Base-by-base conservation (phyloP, 2,329 filamentous ascomycete genomes). In the Diplodia corticola region DNA sequence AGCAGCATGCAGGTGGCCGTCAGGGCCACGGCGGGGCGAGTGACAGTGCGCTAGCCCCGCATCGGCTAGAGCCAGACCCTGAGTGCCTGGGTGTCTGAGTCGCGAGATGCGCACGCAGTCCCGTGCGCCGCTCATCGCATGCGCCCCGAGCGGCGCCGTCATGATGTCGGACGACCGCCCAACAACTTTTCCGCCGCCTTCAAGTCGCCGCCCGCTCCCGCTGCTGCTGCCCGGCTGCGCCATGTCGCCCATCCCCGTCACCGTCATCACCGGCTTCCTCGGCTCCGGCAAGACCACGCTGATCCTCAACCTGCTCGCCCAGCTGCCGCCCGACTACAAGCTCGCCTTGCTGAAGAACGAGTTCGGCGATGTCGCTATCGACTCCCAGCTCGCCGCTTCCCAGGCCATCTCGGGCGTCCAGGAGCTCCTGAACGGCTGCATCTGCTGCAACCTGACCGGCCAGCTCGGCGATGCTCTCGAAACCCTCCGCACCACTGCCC, bases 381-480 rank as follows among this genome's bases (percentile, higher is more conserved):
- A 99, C 82, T 95, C 91, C 1, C 91, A 97, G 77, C 89, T 99
- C 33, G 94, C 95, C 17, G 85, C 90, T 0, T 90, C 90, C 15
- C 87, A 87, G 59, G 89, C 93, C 69, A 93, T 99, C 71, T 90
- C 92, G 0, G 94, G 93, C 65, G 93, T 97, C 4, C 91, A 91
- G 72, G 95, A 99, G 79, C 85, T 99, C 1, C 89, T 99, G 64
- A 96, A 97, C 77, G 95, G 94, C 70, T 98, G 95, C 81, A 98
- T 99, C 79, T 99, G 95, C 86, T 99, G 95, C 82, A 98, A 98
- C 77, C 89, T 98, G 28, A 94, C 99, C 68, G 95, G 95, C 17
- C 92, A 96, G 78, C 87, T 99, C 7, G 87, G 88, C 67, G 88
- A 90, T 55, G 93, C 94, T 1, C 88, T 99, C 20, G 80, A 85